Evolutionary conservation across 768 basidiomycete genomes (phyloP).

Genomic region (Lentinula guzmanii): DNA sequence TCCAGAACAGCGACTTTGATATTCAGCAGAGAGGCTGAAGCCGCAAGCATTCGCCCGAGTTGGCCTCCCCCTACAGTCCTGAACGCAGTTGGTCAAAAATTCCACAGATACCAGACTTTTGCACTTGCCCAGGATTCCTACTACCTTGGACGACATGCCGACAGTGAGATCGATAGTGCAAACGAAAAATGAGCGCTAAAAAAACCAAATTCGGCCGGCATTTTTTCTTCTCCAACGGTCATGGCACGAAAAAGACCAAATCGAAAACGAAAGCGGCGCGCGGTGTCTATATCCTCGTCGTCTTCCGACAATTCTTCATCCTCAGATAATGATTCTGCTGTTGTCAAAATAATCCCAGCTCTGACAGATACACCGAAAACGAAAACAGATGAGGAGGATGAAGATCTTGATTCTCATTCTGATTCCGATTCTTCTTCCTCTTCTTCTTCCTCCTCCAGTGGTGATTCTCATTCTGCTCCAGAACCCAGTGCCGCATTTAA

Average conservation of each 20-base stretch:
- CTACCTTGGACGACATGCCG: constrained; percentile 36
- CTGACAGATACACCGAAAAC: not conserved
- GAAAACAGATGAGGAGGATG: not conserved
- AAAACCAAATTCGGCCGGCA: not conserved
- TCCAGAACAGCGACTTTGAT: constrained; percentile 83
- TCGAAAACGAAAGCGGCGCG: constrained; percentile 51
- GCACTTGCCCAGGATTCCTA: constrained; percentile 50
- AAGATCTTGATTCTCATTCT: constrained; percentile 8
- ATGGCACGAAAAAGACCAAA: constrained; percentile 36
- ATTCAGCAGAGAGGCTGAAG: constrained; percentile 83
- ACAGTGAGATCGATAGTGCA: not conserved
- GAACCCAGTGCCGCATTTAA: constrained; percentile 7
- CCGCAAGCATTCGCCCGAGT: constrained; percentile 94
- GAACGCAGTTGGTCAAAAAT: not conserved
- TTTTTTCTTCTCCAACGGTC: constrained; percentile 15
- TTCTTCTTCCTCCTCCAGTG: constrained; percentile 3
- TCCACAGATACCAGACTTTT: not conserved
- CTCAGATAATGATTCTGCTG: constrained; percentile 20
- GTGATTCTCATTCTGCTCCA: constrained; percentile 9
- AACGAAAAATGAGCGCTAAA: not conserved
- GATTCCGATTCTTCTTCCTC: constrained; percentile 16
- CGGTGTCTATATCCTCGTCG: constrained; percentile 34
- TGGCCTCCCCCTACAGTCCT: constrained; percentile 79
- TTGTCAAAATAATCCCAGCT: constrained; percentile 3
- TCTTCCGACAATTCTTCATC: constrained; percentile 26